Base-by-base conservation (phyloP, 306 rosid genomes). In the Ziziphus jujuba region DNA sequence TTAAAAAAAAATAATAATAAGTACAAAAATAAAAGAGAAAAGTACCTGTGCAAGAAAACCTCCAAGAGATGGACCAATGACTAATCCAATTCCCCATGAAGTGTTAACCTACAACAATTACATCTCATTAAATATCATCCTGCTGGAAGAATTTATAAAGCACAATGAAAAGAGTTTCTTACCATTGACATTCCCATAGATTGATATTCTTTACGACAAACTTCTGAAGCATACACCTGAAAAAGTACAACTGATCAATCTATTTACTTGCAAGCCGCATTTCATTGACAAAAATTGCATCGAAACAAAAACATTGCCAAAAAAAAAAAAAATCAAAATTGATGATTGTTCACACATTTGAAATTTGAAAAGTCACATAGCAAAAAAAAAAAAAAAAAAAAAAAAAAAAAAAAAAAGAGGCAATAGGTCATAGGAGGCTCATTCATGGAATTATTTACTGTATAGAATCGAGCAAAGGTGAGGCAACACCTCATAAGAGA, bases 61-160 rank as follows among this genome's bases (percentile, higher is more conserved):
- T 61, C 97, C 97, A 63, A 90, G 9, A 38, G 95, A 88, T 0
- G 97, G 97, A 57, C 97, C 97, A 80, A 90, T 35, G 31, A 90
- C 79, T 74, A 90, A 77, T 67, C 90, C 91, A 6, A 79, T 66
- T 23, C 85, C 91, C 97, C 91, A 87, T 66, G 91, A 71, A 3
- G 91, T 89, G 78, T 87, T 87, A 16, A 87, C 54, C 97, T 90
- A 69, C 21, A 44, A 69, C 36, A 67, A 51, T 53, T 72, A 56
- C 22, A 4, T 33, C 56, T 43, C 55, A 34, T 40, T 15, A 4
- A 7, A 44, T 20, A 17, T 14, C 21, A 55, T 0, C 12, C 5
- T 7, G n/a, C 2, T 17, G 31, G 52, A 17, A 50, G 9, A 65
- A n/a, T 13, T 65, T 9, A 28, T 31, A 47, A 5, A 10, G 31